Conservation (phyloP, 2,329 filamentous ascomycete species). For the Fusarium sp. region DNA sequence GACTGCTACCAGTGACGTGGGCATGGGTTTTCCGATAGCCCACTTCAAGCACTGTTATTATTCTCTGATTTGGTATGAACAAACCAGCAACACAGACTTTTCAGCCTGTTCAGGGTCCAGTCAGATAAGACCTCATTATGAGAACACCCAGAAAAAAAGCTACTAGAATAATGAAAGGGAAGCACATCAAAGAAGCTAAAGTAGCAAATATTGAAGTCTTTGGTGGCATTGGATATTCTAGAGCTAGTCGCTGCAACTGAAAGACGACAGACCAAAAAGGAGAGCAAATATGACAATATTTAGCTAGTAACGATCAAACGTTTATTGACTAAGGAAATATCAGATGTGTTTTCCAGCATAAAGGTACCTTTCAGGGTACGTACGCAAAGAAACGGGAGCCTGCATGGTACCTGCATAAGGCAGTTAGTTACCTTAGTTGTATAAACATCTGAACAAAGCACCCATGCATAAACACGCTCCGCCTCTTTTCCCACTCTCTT, state of each 20-base stretch:
- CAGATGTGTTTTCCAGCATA: neutral
- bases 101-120: accelerated
- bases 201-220: neutral
- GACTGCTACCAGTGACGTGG: neutral
- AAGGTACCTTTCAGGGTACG: too few species aligned
- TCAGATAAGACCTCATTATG: accelerated
- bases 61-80: neutral
- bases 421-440: neutral
- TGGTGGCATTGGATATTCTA: accelerated
- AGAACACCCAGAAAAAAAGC: accelerated
- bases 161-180: accelerated
- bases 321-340: neutral
- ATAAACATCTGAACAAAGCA: neutral
- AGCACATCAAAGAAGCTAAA: accelerated
- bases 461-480: neutral
- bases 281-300: neutral
- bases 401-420: neutral
- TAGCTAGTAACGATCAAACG: accelerated
- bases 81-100: neutral
- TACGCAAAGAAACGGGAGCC: neutral
- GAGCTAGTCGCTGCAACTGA: neutral
- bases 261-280: neutral
- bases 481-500: neutral
- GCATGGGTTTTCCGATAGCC: accelerated
- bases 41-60: neutral